Evolutionary conservation across 177 flowering plant genomes (phyloP).

Genomic region (Vitis hybrid): DNA sequence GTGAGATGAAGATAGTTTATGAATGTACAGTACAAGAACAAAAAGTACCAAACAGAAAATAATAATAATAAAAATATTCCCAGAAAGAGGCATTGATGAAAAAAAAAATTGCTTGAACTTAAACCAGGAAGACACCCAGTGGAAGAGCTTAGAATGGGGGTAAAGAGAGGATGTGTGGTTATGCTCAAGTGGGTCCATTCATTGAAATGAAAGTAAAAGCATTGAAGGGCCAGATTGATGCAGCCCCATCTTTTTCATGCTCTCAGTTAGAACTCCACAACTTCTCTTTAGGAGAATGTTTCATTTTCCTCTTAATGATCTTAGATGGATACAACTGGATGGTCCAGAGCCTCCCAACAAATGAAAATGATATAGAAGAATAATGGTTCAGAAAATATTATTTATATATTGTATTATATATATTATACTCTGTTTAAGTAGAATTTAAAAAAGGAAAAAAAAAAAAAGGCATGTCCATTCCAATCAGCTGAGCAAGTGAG

Average conservation of each 20-base stretch:
- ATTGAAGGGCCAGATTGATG: slow-evolving; percentile 19
- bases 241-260: slow-evolving; percentile 7
- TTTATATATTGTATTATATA: too few relatives aligned
- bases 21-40: too few relatives aligned
- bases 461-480: slow-evolving; percentile 1
- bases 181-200: not conserved
- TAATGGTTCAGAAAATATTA: slow-evolving; percentile 5
- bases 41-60: too few relatives aligned
- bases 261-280: slow-evolving; percentile 1
- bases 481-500: slow-evolving; percentile 8
- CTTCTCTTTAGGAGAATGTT: slow-evolving; percentile 20
- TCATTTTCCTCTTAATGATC: slow-evolving; percentile 30
- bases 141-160: not conserved
- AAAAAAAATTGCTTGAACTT: too few relatives aligned
- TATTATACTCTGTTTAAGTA: too few relatives aligned
- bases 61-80: too few relatives aligned
- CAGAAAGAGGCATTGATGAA: too few relatives aligned
- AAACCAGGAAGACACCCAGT: too few relatives aligned
- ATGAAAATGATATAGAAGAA: slow-evolving; percentile 25
- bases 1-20: too few relatives aligned
- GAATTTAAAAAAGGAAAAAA: not conserved
- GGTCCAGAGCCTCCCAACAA: slow-evolving; percentile 26
- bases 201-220: slow-evolving; percentile 9
- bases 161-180: not conserved
- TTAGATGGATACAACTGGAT: slow-evolving; percentile 40